A percentile compares a stretch with the other conserved stretches of the same genome.
phyloP scores from a whole-genome alignment of 2,329 filamentous ascomycete species.

The Aspergillus costaricaensis region DNA sequence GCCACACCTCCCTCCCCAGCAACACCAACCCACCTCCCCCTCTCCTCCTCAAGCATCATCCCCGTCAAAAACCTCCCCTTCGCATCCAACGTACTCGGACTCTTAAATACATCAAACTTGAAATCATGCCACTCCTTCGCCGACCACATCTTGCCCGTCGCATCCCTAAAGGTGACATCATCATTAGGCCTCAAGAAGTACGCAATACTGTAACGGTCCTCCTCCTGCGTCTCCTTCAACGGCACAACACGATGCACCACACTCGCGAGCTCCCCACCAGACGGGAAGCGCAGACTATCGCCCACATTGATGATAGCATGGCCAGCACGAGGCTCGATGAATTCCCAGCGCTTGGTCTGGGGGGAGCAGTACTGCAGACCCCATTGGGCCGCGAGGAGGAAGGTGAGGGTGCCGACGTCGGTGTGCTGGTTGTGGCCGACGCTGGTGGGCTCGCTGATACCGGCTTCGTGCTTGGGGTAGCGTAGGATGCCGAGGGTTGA shows the following conservation, averaged over 20 bases:
- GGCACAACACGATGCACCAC: slow-evolving; percentile 1
- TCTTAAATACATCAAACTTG: not conserved
- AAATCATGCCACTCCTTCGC: not conserved
- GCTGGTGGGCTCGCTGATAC: not conserved
- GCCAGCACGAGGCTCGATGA: slow-evolving; percentile 55
- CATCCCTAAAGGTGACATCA: not conserved
- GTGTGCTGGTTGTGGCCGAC: slow-evolving; percentile 8
- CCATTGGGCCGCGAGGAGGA: slow-evolving; percentile 60
- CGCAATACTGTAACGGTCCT: not conserved
- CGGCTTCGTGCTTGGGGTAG: not conserved
- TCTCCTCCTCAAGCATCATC: too few species aligned
- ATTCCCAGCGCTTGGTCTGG: slow-evolving; percentile 53
- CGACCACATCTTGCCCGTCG: not conserved
- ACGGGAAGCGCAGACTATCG: slow-evolving; percentile 51
- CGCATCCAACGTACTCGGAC: too few species aligned
- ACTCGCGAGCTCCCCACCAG: not conserved
- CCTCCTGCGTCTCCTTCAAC: not conserved
- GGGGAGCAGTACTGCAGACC: slow-evolving; percentile 60
- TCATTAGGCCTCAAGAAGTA: slow-evolving; percentile 3
- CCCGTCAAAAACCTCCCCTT: too few species aligned
- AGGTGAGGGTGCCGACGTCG: slow-evolving; percentile 60
- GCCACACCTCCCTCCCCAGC: too few species aligned
- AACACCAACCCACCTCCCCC: too few species aligned
- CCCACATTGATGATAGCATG: slow-evolving; percentile 61
- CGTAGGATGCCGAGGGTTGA: not conserved